Base-by-base conservation (phyloP, 352 stramenopile genomes). In the Aphanomyces astaci region DNA sequence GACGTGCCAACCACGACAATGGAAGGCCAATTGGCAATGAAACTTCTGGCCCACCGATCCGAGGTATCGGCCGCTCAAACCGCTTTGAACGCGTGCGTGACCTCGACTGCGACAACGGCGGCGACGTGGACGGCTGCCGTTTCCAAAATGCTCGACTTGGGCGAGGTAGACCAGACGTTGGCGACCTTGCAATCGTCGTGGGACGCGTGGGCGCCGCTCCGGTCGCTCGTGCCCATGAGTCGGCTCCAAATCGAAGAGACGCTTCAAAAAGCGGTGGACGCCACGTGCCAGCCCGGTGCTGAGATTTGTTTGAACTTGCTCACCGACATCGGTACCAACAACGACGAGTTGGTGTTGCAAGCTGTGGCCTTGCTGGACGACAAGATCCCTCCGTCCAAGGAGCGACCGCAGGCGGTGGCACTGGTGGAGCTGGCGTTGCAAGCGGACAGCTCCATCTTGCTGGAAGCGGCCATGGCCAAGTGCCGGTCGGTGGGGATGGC, bases 401-500 rank as follows among this genome's bases (percentile, higher is more conserved):
- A 60, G 15, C 46, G 62, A 36, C 25, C 62, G 7, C 62, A 68
- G 28, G 62, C 62, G 2, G 49, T 68, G 11, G 62, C 49, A 24
- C 31, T 68, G n/a, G 49, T 68, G 5, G 62, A 68, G 5, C 30
- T 68, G 24, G 62, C 62, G 48, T 17, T 68, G 3, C 39, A 68
- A 60, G 22, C 43, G 10, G 62, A 59, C 17, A 45, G 36, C 25
- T 9, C 25, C 11, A 3, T 60, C 43, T 45, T 68, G n/a, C 43
- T 68, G 17, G 46, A 51, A n/a, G 62, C 62, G 9, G 62, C 62
- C n/a, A 45, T 68, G 39, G 33, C 49, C 7, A 22, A 31, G 17
- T 68, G 62, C 27, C 27, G 39, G 36, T 40, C 62, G 11, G 62
- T 68, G 62, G 62, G 62, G 24, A 68, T 68, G 62, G 62, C 62